A percentile compares a stretch with the other conserved stretches of the same genome.
Conservation (phyloP, 345 rosid species). For the Gossypium thurberi region DNA sequence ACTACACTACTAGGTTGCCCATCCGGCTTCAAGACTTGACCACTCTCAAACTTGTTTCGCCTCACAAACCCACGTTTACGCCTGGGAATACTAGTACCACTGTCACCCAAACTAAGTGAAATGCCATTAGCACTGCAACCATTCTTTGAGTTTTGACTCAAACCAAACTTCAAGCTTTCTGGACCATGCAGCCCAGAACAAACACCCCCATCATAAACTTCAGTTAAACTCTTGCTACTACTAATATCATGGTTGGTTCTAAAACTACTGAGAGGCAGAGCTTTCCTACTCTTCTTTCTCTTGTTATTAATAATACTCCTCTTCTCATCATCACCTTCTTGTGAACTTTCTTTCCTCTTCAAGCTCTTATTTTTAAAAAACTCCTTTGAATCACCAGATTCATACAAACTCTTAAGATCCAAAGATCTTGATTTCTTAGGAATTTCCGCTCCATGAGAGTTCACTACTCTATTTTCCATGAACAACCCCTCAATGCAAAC, state of each 20-base stretch:
- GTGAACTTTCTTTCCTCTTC: conserved; percentile 52
- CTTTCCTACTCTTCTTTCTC: conserved; percentile 58
- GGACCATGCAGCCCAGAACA: conserved; percentile 24
- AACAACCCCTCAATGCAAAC: conserved; percentile 40
- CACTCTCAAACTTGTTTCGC: conserved; percentile 54
- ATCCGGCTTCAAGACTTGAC: conserved; percentile 30
- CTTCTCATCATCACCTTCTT: conserved; percentile 29
- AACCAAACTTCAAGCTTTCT: conserved; percentile 33
- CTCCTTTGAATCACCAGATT: conserved; percentile 42
- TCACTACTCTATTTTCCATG: conserved; percentile 75
- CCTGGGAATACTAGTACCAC: conserved; percentile 56
- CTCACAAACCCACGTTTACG: conserved; percentile 79
- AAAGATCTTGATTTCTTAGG: conserved; percentile 73
- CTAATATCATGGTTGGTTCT: conserved; percentile 32
- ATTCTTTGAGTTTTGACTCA: conserved; percentile 33
- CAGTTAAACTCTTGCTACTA: conserved; percentile 36
- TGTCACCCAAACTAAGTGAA: conserved; percentile 44
- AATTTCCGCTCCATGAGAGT: conserved; percentile 67
- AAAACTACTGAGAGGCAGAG: conserved; percentile 48
- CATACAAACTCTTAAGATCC: conserved; percentile 86
- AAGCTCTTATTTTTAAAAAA: conserved; percentile 33
- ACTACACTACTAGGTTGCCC: conserved; percentile 30
- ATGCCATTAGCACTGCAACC: conserved; percentile 36
- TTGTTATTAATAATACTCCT: conserved; percentile 21
- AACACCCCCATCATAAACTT: conserved; percentile 40